Evolutionary conservation across 2,329 filamentous ascomycete genomes (phyloP).

Genomic region (Coleophoma eucalyptorum): DNA sequence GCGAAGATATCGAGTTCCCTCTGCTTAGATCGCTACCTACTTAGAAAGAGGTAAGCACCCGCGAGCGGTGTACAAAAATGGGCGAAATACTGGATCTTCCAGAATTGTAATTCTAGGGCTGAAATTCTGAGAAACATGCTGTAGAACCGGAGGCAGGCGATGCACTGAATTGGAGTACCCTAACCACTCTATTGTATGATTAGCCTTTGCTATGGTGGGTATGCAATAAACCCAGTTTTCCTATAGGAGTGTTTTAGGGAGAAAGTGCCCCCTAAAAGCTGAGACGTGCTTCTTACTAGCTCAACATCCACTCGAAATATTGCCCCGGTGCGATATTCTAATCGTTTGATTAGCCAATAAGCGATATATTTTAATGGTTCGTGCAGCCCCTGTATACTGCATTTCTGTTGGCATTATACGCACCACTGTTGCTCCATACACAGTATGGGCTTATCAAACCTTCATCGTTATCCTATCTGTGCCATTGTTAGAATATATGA

Average conservation of each 20-base stretch:
- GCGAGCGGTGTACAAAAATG: background rate
- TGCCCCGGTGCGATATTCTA: background rate
- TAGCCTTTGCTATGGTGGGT: background rate
- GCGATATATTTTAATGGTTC: no score
- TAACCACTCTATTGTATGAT: background rate
- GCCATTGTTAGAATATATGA: background rate
- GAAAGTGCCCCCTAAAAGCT: background rate
- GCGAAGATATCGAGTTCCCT: background rate
- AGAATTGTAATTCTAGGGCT: background rate
- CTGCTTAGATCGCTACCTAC: background rate
- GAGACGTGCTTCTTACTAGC: background rate
- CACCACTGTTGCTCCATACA: no score
- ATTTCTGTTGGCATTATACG: no score
- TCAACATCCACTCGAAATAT: background rate
- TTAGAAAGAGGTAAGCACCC: background rate
- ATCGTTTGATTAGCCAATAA: background rate
- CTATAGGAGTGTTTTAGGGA: background rate
- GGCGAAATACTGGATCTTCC: background rate
- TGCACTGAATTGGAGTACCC: background rate
- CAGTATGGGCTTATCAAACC: no score
- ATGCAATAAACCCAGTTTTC: background rate
- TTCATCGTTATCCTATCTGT: no score
- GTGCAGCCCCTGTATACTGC: no score
- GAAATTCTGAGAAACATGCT: background rate
- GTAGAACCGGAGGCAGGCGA: background rate